Base-by-base conservation (phyloP, 2,329 filamentous ascomycete genomes). In the Chaetomium sp. region DNA sequence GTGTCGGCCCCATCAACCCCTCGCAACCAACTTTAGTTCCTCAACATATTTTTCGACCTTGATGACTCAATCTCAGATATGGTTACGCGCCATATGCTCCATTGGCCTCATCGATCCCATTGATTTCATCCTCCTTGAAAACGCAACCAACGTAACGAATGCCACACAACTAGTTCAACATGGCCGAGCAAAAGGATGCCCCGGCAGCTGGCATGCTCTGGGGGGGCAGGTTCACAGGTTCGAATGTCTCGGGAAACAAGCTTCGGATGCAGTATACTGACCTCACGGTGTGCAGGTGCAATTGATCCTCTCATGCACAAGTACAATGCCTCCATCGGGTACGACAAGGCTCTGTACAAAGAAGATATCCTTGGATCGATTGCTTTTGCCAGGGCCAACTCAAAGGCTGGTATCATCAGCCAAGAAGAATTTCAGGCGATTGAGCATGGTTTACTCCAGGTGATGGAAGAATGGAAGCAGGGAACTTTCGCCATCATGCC, bases 131-230 rank as follows among this genome's bases (percentile, higher is more conserved):
- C 7, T 7, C 31, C 31, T 33, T 33, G 31, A n/a, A 33, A 33
- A 33, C 31, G 31, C 33, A 35, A 35, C 33, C 9, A 35, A 35
- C 33, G 33, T 35, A 35, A 35, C 33, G 33, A 13, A 35, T 35
- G 33, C 33, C 33, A 35, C 33, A 35, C 33, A 47, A 21, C 19
- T 47, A 47, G 19, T 47, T 47, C 42, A 23, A 50, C 47, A 50
- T 50, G 47, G 47, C 47, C 6, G 47, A 50, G 47, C 9, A 50
- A 50, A 50, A 50, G 47, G 47, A 23, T 21, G 47, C 47, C 47
- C 47, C 47, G 21, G 47, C 47, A 50, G 47, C 47, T 50, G 47
- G 47, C 21, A 50, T 50, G 47, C 49, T 51, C 9, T 51, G 49
- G 49, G 49, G 49, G 10, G 49, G 49, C 23, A 25, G 49, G 21